Percentiles rank a stretch among this genome's conserved stretches.
These are phyloP conservation scores for Yamadazyma nakazawae DNA, from an alignment of 805 yeast species.

Conservation along the genomic window DNA sequence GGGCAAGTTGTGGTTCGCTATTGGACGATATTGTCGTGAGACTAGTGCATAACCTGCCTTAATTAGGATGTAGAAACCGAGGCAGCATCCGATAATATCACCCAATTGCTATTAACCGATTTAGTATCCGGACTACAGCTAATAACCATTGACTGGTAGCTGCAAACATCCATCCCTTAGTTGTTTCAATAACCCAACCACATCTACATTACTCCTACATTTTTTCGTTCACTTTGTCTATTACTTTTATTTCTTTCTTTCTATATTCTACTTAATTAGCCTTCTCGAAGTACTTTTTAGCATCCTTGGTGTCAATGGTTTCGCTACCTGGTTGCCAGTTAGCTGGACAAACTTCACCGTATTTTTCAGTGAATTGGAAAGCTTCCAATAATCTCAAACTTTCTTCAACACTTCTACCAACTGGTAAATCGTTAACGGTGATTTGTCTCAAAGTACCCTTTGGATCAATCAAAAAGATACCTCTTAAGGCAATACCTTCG, in stretches of 20 bases:
- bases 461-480: slow-evolving; percentile 97
- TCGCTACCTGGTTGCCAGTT: slow-evolving; percentile 93
- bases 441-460: slow-evolving; percentile 91
- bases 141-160: too few relatives aligned
- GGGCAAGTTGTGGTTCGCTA: too few relatives aligned
- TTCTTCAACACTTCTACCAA: slow-evolving; percentile 98
- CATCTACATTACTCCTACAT: neutral
- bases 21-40: neutral
- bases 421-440: slow-evolving; percentile 98
- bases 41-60: too few relatives aligned
- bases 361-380: slow-evolving; percentile 98
- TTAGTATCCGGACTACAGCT: too few relatives aligned
- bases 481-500: slow-evolving; percentile 96
- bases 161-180: too few relatives aligned
- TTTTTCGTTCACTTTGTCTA: neutral
- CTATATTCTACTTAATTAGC: neutral
- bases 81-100: too few relatives aligned
- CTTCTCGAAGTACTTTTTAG: slow-evolving; percentile 76
- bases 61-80: too few relatives aligned
- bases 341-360: slow-evolving; percentile 99
- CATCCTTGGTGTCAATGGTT: slow-evolving; percentile 74
- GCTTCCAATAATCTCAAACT: slow-evolving; percentile 96
- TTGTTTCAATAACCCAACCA: too few relatives aligned
- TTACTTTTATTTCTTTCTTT: neutral
- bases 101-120: too few relatives aligned